Percentiles rank a stretch among this genome's conserved stretches.
phyloP scores from a whole-genome alignment of 495 filamentous ascomycete genomes.

The Penicillium bialowiezense region DNA sequence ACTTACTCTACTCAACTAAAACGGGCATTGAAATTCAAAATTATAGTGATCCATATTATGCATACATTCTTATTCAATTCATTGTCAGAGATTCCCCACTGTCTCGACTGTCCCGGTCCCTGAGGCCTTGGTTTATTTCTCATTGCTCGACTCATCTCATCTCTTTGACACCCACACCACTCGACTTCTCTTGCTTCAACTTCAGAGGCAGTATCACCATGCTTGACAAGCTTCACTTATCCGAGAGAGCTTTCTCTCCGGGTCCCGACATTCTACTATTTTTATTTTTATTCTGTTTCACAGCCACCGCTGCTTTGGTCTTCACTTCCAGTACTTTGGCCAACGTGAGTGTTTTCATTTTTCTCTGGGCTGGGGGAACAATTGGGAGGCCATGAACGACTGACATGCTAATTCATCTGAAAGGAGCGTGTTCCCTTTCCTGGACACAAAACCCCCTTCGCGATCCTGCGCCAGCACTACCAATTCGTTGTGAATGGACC shows the following conservation, averaged over 20 bases:
- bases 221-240: too few relatives aligned
- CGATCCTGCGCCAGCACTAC: constrained; percentile 22
- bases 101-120: too few relatives aligned
- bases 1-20: background rate
- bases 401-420: background rate
- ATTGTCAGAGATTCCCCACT: too few relatives aligned
- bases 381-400: too few relatives aligned
- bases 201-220: too few relatives aligned
- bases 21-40: background rate
- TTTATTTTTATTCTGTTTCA: background rate
- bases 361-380: background rate
- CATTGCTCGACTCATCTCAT: too few relatives aligned
- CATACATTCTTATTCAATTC: too few relatives aligned
- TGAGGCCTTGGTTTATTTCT: too few relatives aligned
- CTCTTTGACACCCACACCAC: too few relatives aligned
- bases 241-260: too few relatives aligned
- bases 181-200: too few relatives aligned
- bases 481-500: constrained; percentile 21
- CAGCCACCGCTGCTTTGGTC: constrained; percentile 5
- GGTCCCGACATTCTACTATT: background rate
- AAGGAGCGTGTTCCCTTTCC: constrained; percentile 14
- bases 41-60: background rate
- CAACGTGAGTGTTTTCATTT: constrained; percentile 13
- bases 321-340: constrained; percentile 14
- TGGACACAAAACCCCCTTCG: constrained; percentile 1